Percentiles rank a stretch among this genome's conserved stretches.
Evolutionary conservation across 2,329 filamentous ascomycete genomes (phyloP).

Genomic region (Chaetomium sp.): DNA sequence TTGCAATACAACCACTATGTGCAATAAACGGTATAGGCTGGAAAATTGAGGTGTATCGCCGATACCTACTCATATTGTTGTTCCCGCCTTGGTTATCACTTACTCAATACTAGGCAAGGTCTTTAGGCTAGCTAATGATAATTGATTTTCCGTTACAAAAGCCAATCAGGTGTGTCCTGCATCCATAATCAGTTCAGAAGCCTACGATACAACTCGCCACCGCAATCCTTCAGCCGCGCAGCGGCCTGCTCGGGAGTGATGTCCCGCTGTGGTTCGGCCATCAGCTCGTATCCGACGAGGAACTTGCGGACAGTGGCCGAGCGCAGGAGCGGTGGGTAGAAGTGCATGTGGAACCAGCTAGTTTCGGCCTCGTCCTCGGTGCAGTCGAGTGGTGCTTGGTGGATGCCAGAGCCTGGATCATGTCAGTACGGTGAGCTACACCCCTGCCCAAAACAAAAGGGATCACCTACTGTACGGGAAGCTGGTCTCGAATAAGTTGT

Average conservation of each 20-base stretch:
- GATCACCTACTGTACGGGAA: conserved; percentile 80
- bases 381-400: conserved; percentile 85
- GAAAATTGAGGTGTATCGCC: no score
- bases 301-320: conserved; percentile 95
- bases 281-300: conserved; percentile 89
- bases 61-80: no score
- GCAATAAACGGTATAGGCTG: conserved; percentile 26
- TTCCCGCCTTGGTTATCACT: not conserved
- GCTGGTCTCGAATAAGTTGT: conserved; percentile 93
- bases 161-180: not conserved
- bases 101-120: not conserved
- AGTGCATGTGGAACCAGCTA: conserved; percentile 93
- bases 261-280: conserved; percentile 96
- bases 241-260: conserved; percentile 97
- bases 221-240: conserved; percentile 65
- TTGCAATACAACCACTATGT: conserved; percentile 67
- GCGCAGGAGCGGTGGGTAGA: conserved; percentile 87
- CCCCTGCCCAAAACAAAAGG: not conserved
- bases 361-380: conserved; percentile 76
- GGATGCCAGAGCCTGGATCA: conserved; percentile 71
- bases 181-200: conserved; percentile 31
- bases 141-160: conserved; percentile 2
- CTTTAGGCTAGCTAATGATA: conserved; percentile 8
- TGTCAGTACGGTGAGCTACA: conserved; percentile 18
- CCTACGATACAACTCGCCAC: conserved; percentile 78